These are phyloP conservation scores for Staphylotrichum longicolle DNA, from an alignment of 495 filamentous ascomycete species.

Conservation along the genomic window DNA sequence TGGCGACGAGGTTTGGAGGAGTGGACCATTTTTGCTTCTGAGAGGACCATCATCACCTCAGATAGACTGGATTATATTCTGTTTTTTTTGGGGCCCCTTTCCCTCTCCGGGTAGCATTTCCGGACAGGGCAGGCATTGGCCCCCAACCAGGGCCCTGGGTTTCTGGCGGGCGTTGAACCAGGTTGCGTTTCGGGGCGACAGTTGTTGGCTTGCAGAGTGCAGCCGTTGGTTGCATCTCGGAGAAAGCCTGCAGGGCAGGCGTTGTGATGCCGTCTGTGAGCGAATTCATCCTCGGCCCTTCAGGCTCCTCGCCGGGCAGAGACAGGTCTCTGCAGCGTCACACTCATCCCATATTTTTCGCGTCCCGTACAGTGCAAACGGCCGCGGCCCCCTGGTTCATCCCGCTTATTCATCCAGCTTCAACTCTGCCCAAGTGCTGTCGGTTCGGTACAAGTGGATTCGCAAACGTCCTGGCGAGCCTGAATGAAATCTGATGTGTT, in stretches of 20 bases:
- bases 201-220: conserved; percentile 11
- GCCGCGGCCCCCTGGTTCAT: conserved; percentile 3
- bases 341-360: conserved; percentile 6
- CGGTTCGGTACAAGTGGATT: conserved; percentile 3
- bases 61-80: neutral
- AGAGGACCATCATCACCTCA: conserved; percentile 10
- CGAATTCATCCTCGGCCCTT: neutral
- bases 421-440: neutral
- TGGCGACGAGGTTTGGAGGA: neutral
- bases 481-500: conserved; percentile 8
- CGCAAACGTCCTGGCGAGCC: neutral
- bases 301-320: neutral
- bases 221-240: conserved; percentile 5
- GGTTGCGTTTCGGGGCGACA: neutral
- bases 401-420: conserved; percentile 14
- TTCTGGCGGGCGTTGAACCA: neutral
- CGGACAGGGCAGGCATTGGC: conserved; percentile 10
- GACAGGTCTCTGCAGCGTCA: conserved; percentile 5
- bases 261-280: neutral
- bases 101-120: conserved; percentile 14
- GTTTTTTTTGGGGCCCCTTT: conserved; percentile 7
- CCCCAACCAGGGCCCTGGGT: neutral
- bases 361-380: conserved; percentile 7
- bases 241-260: neutral
- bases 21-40: conserved; percentile 20